Conservation (phyloP, 148 eudicot genomes). For the Selenicereus undatus region DNA sequence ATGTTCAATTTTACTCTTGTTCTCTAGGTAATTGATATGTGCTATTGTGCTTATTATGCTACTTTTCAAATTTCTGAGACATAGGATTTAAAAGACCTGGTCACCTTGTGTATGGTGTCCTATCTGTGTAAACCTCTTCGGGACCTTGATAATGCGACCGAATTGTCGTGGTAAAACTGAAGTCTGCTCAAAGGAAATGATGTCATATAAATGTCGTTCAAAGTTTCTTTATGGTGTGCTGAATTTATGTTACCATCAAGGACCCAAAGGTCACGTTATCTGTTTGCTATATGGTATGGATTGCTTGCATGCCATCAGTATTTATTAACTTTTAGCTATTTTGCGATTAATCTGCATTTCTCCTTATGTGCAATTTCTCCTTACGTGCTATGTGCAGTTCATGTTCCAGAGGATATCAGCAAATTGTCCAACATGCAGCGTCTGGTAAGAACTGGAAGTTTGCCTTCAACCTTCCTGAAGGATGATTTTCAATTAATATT, state of each 20-base stretch:
- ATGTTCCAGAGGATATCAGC: constrained; percentile 76
- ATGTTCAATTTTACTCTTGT: no score
- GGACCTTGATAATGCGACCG: neutral
- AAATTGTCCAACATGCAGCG: constrained; percentile 88
- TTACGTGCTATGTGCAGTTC: constrained; percentile 47
- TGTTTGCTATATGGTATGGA: neutral
- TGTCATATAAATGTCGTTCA: neutral
- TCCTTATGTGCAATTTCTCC: neutral
- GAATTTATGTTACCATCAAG: neutral
- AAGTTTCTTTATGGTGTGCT: neutral
- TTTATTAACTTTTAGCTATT: neutral
- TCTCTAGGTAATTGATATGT: no score
- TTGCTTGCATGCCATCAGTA: neutral
- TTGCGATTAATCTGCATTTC: neutral
- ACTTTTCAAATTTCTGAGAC: neutral
- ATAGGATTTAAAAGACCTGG: neutral
- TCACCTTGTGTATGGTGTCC: neutral
- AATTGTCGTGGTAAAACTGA: neutral
- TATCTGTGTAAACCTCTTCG: neutral
- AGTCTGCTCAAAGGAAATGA: neutral
- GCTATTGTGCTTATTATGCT: no score
- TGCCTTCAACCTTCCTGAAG: constrained; percentile 13
- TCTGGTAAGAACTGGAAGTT: constrained; percentile 62
- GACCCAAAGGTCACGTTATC: neutral
- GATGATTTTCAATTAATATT: neutral